phyloP scores from a whole-genome alignment of 1,284 basidiomycete species.

The Pascua guehoae region DNA sequence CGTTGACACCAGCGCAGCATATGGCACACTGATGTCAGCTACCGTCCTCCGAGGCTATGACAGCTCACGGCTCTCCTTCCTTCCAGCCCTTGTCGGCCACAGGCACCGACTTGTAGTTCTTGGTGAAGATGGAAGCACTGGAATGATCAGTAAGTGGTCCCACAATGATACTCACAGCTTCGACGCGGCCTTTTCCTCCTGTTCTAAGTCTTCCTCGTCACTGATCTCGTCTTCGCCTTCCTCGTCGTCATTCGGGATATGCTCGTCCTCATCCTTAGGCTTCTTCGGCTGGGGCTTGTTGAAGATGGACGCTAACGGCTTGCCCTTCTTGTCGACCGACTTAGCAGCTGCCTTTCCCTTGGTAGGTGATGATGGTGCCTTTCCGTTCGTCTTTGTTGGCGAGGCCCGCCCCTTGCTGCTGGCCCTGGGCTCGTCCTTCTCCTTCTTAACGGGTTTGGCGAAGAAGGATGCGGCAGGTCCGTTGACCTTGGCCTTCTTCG shows the following conservation, averaged over 20 bases:
- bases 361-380: slow-evolving; percentile 9
- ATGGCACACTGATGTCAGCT: slow-evolving; percentile 68
- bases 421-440: not conserved
- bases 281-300: slow-evolving; percentile 34
- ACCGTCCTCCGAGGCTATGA: not conserved
- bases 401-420: not conserved
- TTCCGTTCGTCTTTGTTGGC: not conserved
- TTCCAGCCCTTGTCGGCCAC: slow-evolving; percentile 84
- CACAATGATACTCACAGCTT: slow-evolving; percentile 57
- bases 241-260: slow-evolving; percentile 50
- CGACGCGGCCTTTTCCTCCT: slow-evolving; percentile 58
- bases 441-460: slow-evolving; percentile 4
- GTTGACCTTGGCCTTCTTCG: slow-evolving; percentile 35
- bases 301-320: slow-evolving; percentile 49
- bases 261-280: slow-evolving; percentile 32
- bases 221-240: slow-evolving; percentile 47
- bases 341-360: slow-evolving; percentile 6
- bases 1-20: slow-evolving; percentile 81
- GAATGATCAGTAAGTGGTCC: not conserved
- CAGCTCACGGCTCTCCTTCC: slow-evolving; percentile 70
- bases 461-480: slow-evolving; percentile 28
- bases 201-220: slow-evolving; percentile 53
- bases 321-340: slow-evolving; percentile 16
- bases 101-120: slow-evolving; percentile 59
- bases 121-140: slow-evolving; percentile 60